Percentiles rank a stretch among this genome's conserved stretches.
Evolutionary conservation across 768 basidiomycete species (phyloP).

Genomic region (Lepiota brunneoincarnata): DNA sequence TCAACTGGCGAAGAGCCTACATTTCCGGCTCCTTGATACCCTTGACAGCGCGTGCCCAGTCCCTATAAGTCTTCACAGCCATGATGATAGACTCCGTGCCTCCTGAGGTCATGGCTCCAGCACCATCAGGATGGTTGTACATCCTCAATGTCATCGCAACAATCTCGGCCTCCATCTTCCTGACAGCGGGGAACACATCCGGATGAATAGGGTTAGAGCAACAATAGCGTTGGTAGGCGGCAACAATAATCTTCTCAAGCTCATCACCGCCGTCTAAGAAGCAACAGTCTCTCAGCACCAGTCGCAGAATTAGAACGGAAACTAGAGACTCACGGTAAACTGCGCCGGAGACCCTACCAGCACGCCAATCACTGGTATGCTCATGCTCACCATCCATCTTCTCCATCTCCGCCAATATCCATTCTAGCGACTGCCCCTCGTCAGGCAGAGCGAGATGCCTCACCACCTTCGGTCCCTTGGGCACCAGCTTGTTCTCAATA

Average conservation of each 20-base stretch:
- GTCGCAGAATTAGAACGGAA: not conserved
- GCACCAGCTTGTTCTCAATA: conserved; percentile 68
- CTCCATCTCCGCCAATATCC: conserved; percentile 78
- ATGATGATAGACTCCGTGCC: conserved; percentile 97
- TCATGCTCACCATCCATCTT: conserved; percentile 66
- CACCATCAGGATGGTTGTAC: conserved; percentile 83
- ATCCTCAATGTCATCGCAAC: conserved; percentile 84
- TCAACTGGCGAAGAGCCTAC: conserved; percentile 39
- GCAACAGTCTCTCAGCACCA: not conserved
- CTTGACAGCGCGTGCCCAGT: conserved; percentile 84
- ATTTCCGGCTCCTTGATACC: conserved; percentile 93
- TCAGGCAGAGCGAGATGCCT: conserved; percentile 67
- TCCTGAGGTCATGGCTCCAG: conserved; percentile 91
- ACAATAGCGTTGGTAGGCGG: conserved; percentile 79
- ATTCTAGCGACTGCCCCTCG: conserved; percentile 61
- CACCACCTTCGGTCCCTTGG: conserved; percentile 56
- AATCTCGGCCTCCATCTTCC: conserved; percentile 97
- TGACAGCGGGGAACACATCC: conserved; percentile 86
- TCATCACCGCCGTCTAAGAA: conserved; percentile 78
- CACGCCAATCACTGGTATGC: conserved; percentile 51
- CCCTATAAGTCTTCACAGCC: conserved; percentile 91
- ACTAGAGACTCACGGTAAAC: conserved; percentile 69
- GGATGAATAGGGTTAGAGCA: conserved; percentile 92
- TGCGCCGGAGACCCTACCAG: conserved; percentile 80
- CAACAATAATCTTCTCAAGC: conserved; percentile 70